A percentile compares a stretch with the other conserved stretches of the same genome.
These are phyloP conservation scores for Byssochlamys sp. DNA, from an alignment of 2,329 filamentous ascomycete genomes.

Conservation along the genomic window DNA sequence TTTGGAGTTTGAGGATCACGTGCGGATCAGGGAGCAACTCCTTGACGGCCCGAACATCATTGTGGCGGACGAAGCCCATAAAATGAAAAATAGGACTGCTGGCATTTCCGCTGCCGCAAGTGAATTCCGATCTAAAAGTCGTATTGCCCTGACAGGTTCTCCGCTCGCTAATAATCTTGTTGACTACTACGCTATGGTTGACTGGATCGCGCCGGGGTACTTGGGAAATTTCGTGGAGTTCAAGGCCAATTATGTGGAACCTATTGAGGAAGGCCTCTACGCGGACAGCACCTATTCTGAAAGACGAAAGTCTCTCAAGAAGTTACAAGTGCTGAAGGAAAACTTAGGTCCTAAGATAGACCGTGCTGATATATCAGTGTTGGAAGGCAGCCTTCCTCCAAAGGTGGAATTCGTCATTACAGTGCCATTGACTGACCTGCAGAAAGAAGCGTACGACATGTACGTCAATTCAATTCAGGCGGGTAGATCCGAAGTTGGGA, in stretches of 20 bases:
- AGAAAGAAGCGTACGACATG: constrained; percentile 53
- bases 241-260: constrained; percentile 55
- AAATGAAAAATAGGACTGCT: constrained; percentile 57
- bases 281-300: constrained; percentile 50
- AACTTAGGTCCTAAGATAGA: constrained; percentile 70
- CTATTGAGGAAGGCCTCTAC: constrained; percentile 64
- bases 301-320: constrained; percentile 53
- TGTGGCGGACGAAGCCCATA: constrained; percentile 77
- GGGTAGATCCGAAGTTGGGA: constrained; percentile 23
- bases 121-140: constrained; percentile 55
- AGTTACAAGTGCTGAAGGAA: constrained; percentile 59
- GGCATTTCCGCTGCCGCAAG: constrained; percentile 46
- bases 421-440: constrained; percentile 58
- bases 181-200: constrained; percentile 79
- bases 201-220: constrained; percentile 75
- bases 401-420: constrained; percentile 78
- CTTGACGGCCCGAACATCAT: constrained; percentile 59
- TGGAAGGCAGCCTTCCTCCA: constrained; percentile 57
- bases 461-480: constrained; percentile 38
- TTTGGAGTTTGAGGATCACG: constrained; percentile 29
- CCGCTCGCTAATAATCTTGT: constrained; percentile 73
- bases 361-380: constrained; percentile 58
- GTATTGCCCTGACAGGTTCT: constrained; percentile 78
- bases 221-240: constrained; percentile 63
- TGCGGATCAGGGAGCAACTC: constrained; percentile 41